Percentiles rank a stretch among this genome's conserved stretches.
Evolutionary conservation across 2,329 filamentous ascomycete species (phyloP).

Genomic region (Penicillium glabrum): DNA sequence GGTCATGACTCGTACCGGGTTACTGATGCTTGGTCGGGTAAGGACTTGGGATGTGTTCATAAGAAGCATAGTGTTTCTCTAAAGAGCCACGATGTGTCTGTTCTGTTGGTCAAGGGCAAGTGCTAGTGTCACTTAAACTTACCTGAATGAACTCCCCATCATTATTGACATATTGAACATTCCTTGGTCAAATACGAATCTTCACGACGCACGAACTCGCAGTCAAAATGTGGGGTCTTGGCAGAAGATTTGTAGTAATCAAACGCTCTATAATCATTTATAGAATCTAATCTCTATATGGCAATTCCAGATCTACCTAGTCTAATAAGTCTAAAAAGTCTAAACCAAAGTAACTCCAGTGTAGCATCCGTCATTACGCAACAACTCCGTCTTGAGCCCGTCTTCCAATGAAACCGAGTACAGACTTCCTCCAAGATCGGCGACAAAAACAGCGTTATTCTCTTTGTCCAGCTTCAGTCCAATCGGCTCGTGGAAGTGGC

Average conservation of each 20-base stretch:
- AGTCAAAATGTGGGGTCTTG: not conserved
- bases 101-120: constrained; percentile 26
- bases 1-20: constrained; percentile 20
- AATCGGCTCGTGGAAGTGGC: constrained; percentile 28
- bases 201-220: not conserved
- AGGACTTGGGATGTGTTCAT: constrained; percentile 31
- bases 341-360: not conserved
- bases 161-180: not conserved
- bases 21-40: constrained; percentile 30
- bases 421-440: constrained; percentile 30
- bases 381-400: not conserved
- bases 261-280: not conserved
- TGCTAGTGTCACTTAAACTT: not conserved
- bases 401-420: constrained; percentile 15
- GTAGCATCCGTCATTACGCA: constrained; percentile 1
- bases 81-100: constrained; percentile 31
- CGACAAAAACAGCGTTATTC: constrained; percentile 23
- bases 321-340: not conserved
- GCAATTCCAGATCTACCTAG: not conserved
- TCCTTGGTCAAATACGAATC: not conserved
- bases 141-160: not conserved
- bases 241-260: not conserved
- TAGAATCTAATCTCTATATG: not conserved
- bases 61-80: constrained; percentile 23
- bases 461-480: constrained; percentile 24